A percentile compares a stretch with the other conserved stretches of the same genome.
These are phyloP conservation scores for Nicotiana sylvestris DNA, from an alignment of 257 asterid species.

Conservation along the genomic window DNA sequence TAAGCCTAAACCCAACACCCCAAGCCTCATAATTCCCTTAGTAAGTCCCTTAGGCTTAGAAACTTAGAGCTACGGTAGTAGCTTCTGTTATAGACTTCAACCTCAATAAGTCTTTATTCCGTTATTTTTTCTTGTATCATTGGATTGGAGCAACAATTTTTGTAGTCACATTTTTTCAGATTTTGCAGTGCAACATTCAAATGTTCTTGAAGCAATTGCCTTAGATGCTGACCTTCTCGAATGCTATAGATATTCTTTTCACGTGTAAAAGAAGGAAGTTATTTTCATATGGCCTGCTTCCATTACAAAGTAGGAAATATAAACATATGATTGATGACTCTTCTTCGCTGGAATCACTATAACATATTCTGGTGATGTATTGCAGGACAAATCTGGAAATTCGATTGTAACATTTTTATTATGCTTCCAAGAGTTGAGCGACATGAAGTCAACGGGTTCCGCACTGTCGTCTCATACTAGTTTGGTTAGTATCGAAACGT, in stretches of 20 bases:
- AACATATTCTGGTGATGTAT: neutral
- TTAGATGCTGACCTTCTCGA: no score
- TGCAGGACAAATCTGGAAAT: neutral
- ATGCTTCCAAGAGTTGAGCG: neutral
- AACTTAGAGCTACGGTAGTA: no score
- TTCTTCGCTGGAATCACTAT: neutral
- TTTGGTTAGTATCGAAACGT: no score
- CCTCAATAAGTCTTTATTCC: no score
- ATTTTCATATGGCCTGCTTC: no score
- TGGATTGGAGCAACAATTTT: neutral
- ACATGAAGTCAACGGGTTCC: neutral
- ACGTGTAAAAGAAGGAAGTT: neutral
- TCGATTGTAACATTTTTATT: neutral
- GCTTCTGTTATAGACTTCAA: no score
- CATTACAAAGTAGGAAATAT: neutral
- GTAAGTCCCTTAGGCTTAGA: no score
- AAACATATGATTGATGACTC: neutral
- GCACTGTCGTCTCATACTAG: neutral
- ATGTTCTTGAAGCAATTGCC: no score
- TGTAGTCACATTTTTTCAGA: neutral
- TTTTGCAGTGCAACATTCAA: neutral
- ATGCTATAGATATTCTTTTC: neutral
- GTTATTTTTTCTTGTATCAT: no score
- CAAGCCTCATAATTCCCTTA: no score
- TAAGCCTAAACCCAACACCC: no score